Evolutionary conservation across 345 rosid genomes (phyloP).

Genomic region (Syzygium aromaticum): DNA sequence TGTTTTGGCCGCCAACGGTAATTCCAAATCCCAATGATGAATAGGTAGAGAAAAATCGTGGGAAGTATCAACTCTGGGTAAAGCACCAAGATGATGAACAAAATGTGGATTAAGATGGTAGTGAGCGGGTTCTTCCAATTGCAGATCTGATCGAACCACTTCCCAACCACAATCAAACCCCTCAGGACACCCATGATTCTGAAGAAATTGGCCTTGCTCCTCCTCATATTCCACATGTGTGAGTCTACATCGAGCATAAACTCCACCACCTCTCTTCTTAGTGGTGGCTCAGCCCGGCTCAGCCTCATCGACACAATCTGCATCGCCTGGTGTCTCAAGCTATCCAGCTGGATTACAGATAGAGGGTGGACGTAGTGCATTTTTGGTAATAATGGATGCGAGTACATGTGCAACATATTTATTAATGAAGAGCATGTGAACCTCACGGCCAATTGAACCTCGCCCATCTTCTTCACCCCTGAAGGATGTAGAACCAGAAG

Average conservation of each 20-base stretch:
- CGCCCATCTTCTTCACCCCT: conserved; percentile 91
- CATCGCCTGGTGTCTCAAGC: conserved; percentile 88
- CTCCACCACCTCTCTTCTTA: conserved; percentile 88
- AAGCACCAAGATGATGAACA: conserved; percentile 67
- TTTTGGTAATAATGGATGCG: conserved; percentile 79
- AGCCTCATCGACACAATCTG: conserved; percentile 80
- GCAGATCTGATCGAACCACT: conserved; percentile 93
- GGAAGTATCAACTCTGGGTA: conserved; percentile 92
- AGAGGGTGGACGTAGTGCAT: conserved; percentile 94
- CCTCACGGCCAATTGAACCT: conserved; percentile 82
- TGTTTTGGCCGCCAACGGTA: conserved; percentile 86
- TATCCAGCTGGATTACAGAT: conserved; percentile 87
- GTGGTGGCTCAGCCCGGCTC: conserved; percentile 88
- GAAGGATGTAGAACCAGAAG: conserved; percentile 74
- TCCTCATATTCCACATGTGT: conserved; percentile 99
- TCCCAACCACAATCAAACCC: conserved; percentile 68
- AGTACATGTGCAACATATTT: conserved; percentile 87
- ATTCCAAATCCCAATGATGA: conserved; percentile 89
- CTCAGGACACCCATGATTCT: conserved; percentile 64
- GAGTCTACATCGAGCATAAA: conserved; percentile 98
- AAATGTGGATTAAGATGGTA: conserved; percentile 70
- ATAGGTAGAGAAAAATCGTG: conserved; percentile 79
- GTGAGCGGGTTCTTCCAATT: conserved; percentile 94
- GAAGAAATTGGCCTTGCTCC: conserved; percentile 94
- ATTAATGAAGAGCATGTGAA: conserved; percentile 67